These are phyloP conservation scores for Fusarium zealandicum DNA, from an alignment of 2,329 filamentous ascomycete species.

Conservation along the genomic window DNA sequence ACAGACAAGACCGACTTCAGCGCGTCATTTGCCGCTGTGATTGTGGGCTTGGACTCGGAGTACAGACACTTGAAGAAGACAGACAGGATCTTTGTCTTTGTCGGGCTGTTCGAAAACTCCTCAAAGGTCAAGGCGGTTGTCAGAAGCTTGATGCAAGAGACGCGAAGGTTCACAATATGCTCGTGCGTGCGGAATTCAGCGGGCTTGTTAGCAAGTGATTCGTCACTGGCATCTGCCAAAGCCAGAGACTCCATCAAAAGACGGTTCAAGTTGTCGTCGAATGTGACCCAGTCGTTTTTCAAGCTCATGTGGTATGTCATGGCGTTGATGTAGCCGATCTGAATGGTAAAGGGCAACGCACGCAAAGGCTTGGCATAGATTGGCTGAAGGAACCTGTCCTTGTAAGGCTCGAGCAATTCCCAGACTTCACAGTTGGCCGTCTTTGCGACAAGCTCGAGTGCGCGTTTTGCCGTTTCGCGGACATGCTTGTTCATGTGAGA, in stretches of 20 bases:
- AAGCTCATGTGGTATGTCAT: conserved; percentile 94
- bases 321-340: conserved; percentile 98
- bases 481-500: conserved; percentile 97
- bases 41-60: conserved; percentile 88
- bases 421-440: conserved; percentile 80
- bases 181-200: conserved; percentile 95
- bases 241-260: conserved; percentile 93
- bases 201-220: conserved; percentile 89
- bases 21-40: conserved; percentile 91
- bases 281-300: conserved; percentile 86
- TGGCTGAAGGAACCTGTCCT: conserved; percentile 85
- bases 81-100: conserved; percentile 77
- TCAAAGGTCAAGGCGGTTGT: conserved; percentile 94
- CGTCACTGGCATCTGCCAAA: conserved; percentile 92
- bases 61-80: conserved; percentile 99
- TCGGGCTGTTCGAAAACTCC: conserved; percentile 80
- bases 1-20: conserved; percentile 86
- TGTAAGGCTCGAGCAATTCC: conserved; percentile 88
- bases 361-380: conserved; percentile 96
- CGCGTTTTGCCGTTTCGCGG: conserved; percentile 82
- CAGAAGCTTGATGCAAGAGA: conserved; percentile 91
- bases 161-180: conserved; percentile 87
- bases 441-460: conserved; percentile 81
- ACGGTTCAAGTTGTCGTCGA: conserved; percentile 90
- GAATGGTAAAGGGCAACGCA: conserved; percentile 89